A percentile compares a stretch with the other conserved stretches of the same genome.
Evolutionary conservation across 1,139 yeast genomes (phyloP).

Genomic region (Yamadazyma triangularis): DNA sequence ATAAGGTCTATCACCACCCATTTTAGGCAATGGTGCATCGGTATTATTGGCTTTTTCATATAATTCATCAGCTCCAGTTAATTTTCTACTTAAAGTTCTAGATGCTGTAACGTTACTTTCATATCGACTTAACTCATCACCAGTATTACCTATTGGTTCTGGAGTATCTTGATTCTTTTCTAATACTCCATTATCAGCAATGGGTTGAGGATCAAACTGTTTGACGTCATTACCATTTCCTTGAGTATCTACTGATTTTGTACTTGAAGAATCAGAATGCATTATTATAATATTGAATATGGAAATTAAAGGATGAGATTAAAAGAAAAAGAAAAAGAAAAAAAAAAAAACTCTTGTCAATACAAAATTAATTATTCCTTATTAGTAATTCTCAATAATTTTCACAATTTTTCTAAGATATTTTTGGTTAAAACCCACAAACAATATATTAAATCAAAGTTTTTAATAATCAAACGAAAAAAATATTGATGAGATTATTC

Average conservation of each 20-base stretch:
- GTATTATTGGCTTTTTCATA: conserved; percentile 21
- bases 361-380: too few relatives aligned
- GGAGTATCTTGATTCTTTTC: conserved; percentile 5
- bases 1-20: conserved; percentile 36
- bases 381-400: too few relatives aligned
- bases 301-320: too few relatives aligned
- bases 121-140: conserved; percentile 23
- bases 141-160: conserved; percentile 7
- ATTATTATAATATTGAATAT: too few relatives aligned
- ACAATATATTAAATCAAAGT: too few relatives aligned
- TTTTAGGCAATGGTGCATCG: conserved; percentile 29
- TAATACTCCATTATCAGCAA: neutral
- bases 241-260: neutral
- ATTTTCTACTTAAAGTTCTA: conserved; percentile 23
- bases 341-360: too few relatives aligned
- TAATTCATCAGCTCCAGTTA: conserved; percentile 30
- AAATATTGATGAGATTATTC: too few relatives aligned
- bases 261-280: neutral
- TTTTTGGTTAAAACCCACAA: too few relatives aligned
- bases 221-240: neutral
- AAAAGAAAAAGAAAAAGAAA: too few relatives aligned
- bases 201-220: neutral
- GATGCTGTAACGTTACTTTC: conserved; percentile 24
- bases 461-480: too few relatives aligned
- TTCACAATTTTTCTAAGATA: too few relatives aligned